Conservation (phyloP, 257 asterid genomes). For the Verbena officinalis region DNA sequence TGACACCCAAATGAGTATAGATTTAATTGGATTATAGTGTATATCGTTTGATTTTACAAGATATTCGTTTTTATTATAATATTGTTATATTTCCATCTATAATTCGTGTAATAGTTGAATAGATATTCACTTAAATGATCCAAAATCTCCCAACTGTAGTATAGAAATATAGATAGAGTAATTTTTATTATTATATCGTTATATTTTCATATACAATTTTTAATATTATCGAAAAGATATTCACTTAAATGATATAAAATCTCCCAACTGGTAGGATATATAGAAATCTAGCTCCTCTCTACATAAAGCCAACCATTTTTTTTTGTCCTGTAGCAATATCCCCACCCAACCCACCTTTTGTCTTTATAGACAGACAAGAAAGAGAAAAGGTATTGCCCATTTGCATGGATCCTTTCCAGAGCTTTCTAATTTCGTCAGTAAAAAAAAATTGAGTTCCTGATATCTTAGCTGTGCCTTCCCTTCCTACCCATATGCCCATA, state of each 20-base stretch:
- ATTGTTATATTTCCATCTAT: too few species aligned
- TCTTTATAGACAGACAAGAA: constrained; percentile 34
- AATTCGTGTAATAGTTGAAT: too few species aligned
- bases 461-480: constrained; percentile 50
- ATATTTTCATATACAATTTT: too few species aligned
- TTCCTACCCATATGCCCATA: constrained; percentile 61
- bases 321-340: constrained; percentile 21
- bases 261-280: constrained; percentile 4
- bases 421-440: constrained; percentile 39
- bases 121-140: too few species aligned
- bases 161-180: constrained; percentile 2
- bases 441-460: constrained; percentile 33
- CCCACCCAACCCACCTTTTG: not conserved
- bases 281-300: constrained; percentile 25
- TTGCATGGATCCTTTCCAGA: constrained; percentile 46
- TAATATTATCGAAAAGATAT: too few species aligned
- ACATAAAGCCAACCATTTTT: constrained; percentile 35
- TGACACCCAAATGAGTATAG: too few species aligned
- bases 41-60: too few species aligned
- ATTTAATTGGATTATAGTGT: too few species aligned
- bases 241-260: too few species aligned
- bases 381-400: constrained; percentile 22
- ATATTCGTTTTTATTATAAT: too few species aligned
- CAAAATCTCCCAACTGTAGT: not conserved
- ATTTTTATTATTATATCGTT: too few species aligned